A percentile compares a stretch with the other conserved stretches of the same genome.
Conservation (phyloP, 108 stramenopile species). For the Aurantiochytrium sp. region DNA sequence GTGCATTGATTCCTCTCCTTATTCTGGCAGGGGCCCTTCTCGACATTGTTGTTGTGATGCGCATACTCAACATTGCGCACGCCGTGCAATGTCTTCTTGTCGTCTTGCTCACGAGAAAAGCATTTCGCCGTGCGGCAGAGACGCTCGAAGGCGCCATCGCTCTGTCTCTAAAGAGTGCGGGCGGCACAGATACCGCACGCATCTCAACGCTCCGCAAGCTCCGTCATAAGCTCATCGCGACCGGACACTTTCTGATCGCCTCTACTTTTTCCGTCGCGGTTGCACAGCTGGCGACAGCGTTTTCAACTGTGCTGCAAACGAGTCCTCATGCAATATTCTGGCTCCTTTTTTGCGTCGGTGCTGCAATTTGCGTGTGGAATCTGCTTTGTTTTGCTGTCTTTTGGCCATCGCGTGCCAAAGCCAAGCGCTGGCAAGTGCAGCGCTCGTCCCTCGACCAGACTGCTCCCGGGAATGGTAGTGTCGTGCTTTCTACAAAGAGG, state of each 20-base stretch:
- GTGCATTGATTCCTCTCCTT: neutral
- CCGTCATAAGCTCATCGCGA: neutral
- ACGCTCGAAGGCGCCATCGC: neutral
- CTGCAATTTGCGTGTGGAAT: neutral
- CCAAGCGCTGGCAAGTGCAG: neutral
- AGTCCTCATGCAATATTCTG: neutral
- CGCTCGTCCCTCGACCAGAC: neutral
- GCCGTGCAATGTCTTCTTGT: neutral
- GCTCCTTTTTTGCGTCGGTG: neutral
- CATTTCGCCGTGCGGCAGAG: neutral
- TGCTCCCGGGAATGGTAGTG: too few relatives aligned
- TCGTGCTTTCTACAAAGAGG: too few relatives aligned
- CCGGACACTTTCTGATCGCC: neutral
- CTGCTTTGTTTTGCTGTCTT: neutral
- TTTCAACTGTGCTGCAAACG: neutral
- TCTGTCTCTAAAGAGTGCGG: neutral
- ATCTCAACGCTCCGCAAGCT: neutral
- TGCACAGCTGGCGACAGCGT: neutral
- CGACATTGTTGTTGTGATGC: neutral
- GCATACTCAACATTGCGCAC: neutral
- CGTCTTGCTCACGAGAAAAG: neutral
- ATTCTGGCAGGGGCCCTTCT: neutral
- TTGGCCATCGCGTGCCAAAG: neutral
- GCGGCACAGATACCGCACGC: neutral
- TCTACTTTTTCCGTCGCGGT: neutral